These are phyloP conservation scores for Hymenoscyphus linearis DNA, from an alignment of 2,329 filamentous ascomycete species.

Conservation along the genomic window DNA sequence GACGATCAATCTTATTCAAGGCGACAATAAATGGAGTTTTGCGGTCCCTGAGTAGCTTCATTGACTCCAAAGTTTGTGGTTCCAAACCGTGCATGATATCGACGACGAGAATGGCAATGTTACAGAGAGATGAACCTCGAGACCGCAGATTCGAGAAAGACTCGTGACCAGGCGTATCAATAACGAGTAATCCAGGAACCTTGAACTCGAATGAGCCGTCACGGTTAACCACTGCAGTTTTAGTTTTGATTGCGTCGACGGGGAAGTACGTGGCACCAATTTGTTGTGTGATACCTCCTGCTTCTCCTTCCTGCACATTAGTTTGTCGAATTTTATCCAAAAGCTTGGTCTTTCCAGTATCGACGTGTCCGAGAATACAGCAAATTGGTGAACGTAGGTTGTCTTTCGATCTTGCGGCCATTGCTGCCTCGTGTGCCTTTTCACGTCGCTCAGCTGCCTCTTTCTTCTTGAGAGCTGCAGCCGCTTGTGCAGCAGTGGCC, in stretches of 20 bases:
- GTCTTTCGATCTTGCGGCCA: conserved; percentile 87
- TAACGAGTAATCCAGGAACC: conserved; percentile 91
- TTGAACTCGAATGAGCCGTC: conserved; percentile 93
- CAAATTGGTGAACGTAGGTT: conserved; percentile 96
- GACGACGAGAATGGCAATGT: conserved; percentile 97
- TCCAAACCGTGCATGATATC: conserved; percentile 99
- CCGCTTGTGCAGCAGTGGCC: conserved; percentile 64
- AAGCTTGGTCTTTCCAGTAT: conserved; percentile 99
- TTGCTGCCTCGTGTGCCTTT: conserved; percentile 83
- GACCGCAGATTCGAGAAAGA: conserved; percentile 98
- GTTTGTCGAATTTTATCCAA: conserved; percentile 98
- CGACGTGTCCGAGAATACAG: conserved; percentile 99
- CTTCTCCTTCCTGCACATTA: conserved; percentile 98
- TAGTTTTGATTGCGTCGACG: conserved; percentile 83
- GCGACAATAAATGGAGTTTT: conserved; percentile 98
- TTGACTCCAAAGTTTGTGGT: conserved; percentile 94
- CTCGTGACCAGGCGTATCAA: conserved; percentile 99
- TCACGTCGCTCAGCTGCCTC: conserved; percentile 85
- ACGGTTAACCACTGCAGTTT: conserved; percentile 88
- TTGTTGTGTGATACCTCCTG: conserved; percentile 98
- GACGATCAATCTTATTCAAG: conserved; percentile 98
- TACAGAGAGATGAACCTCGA: conserved; percentile 94
- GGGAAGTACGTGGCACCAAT: conserved; percentile 99
- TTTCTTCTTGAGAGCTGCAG: conserved; percentile 73
- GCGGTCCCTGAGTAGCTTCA: conserved; percentile 85